A percentile compares a stretch with the other conserved stretches of the same genome.
These are phyloP conservation scores for Ceratobasidium sp. DNA, from an alignment of 1,284 basidiomycete species.

Conservation along the genomic window DNA sequence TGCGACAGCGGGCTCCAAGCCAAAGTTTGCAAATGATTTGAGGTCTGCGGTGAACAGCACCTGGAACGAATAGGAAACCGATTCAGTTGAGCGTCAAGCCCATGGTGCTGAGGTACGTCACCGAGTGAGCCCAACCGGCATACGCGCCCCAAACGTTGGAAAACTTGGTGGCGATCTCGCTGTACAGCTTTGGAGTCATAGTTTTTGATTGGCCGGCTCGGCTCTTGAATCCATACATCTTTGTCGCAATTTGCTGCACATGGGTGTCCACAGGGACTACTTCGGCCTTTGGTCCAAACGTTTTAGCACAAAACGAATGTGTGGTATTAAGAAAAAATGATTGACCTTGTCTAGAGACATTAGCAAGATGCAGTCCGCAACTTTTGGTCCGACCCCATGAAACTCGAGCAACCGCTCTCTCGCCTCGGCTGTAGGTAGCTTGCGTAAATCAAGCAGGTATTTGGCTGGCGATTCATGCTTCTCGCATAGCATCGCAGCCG, in stretches of 20 bases:
- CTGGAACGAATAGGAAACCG: slow-evolving; percentile 48
- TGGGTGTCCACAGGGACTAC: slow-evolving; percentile 94
- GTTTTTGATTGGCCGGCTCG: slow-evolving; percentile 58
- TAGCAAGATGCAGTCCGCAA: slow-evolving; percentile 92
- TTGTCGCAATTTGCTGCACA: slow-evolving; percentile 85
- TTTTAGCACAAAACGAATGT: slow-evolving; percentile 16
- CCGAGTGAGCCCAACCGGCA: slow-evolving; percentile 94
- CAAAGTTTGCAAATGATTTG: slow-evolving; percentile 62
- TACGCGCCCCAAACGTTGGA: slow-evolving; percentile 79
- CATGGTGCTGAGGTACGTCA: slow-evolving; percentile 54
- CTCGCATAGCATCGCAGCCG: slow-evolving; percentile 75
- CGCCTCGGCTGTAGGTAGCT: slow-evolving; percentile 65
- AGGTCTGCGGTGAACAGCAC: slow-evolving; percentile 65
- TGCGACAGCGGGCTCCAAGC: slow-evolving; percentile 52
- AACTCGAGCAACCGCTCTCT: slow-evolving; percentile 80
- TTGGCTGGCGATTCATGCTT: slow-evolving; percentile 62
- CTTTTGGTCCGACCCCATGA: slow-evolving; percentile 94
- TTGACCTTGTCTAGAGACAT: slow-evolving; percentile 94
- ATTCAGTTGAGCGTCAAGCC: slow-evolving; percentile 45
- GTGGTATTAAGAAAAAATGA: neutral
- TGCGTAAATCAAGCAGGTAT: slow-evolving; percentile 71
- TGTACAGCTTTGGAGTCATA: slow-evolving; percentile 83
- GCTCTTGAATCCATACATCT: slow-evolving; percentile 78
- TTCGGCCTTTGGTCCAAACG: slow-evolving; percentile 63
- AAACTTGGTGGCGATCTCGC: slow-evolving; percentile 76